These are phyloP conservation scores for Neonothopanus nambi DNA, from an alignment of 1,284 basidiomycete species.

Conservation along the genomic window DNA sequence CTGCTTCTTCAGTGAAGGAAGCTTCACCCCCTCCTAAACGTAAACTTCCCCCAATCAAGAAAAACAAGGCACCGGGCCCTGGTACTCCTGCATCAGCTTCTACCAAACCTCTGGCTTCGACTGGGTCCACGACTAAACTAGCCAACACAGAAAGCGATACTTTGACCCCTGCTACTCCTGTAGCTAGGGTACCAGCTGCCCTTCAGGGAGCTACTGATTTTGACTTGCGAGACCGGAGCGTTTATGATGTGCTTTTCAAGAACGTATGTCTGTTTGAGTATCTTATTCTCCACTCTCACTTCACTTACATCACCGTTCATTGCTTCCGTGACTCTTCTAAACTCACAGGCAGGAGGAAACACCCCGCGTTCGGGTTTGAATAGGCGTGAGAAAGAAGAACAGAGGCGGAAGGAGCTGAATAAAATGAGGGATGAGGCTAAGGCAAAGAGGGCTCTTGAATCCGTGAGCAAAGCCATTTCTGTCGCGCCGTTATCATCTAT, in stretches of 20 bases:
- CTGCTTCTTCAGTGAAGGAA: constrained; percentile 17
- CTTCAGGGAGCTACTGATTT: constrained; percentile 48
- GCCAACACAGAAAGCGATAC: constrained; percentile 31
- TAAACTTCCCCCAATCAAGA: constrained; percentile 74
- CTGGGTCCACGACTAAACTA: constrained; percentile 21
- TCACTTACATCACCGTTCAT: neutral
- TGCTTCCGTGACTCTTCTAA: too few species aligned
- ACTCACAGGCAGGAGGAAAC: constrained; percentile 39
- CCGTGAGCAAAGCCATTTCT: constrained; percentile 38
- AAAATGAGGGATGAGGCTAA: constrained; percentile 72
- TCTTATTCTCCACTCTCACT: constrained; percentile 4
- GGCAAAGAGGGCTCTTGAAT: constrained; percentile 54
- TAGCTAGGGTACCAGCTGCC: neutral
- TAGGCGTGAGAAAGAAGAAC: constrained; percentile 64
- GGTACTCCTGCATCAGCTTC: constrained; percentile 20
- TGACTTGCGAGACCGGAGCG: constrained; percentile 58
- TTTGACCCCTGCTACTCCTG: constrained; percentile 29
- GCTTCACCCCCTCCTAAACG: constrained; percentile 43
- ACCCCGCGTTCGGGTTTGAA: constrained; percentile 60
- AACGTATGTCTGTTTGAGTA: constrained; percentile 43
- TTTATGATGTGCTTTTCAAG: constrained; percentile 70
- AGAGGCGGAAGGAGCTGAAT: constrained; percentile 65
- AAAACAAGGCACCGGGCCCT: constrained; percentile 50
- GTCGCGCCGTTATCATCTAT: neutral
- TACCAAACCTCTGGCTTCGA: constrained; percentile 23